phyloP scores from a whole-genome alignment of 1,284 basidiomycete genomes.

The Cutaneotrichosporon mucoides region DNA sequence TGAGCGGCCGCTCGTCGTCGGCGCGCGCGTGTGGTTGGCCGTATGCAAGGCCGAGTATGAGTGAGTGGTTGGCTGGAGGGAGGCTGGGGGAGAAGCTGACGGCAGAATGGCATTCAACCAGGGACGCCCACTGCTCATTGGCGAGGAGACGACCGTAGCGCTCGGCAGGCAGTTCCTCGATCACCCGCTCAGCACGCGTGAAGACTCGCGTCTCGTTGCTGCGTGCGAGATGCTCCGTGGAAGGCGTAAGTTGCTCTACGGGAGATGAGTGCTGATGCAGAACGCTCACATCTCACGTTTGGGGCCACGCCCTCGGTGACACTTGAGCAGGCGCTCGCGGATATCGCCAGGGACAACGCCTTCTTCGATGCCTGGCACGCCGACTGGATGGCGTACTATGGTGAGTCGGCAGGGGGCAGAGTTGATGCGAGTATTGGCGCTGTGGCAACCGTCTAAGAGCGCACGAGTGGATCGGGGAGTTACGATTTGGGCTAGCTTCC shows the following conservation, averaged over 20 bases:
- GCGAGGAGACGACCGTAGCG: conserved; percentile 76
- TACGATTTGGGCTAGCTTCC: too few relatives aligned
- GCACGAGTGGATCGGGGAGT: too few relatives aligned
- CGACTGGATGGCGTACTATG: conserved; percentile 42
- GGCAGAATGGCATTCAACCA: conserved; percentile 46
- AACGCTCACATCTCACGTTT: conserved; percentile 9
- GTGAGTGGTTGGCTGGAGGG: conserved; percentile 5
- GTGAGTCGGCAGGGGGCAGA: background rate
- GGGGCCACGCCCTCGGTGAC: background rate
- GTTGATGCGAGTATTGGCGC: too few relatives aligned
- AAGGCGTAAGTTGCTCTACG: conserved; percentile 13
- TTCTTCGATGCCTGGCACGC: conserved; percentile 38
- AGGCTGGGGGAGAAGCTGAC: background rate
- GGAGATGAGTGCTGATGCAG: background rate
- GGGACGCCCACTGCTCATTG: conserved; percentile 81
- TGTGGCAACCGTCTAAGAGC: too few relatives aligned
- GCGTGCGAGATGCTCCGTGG: conserved; percentile 53
- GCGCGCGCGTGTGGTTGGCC: conserved; percentile 78
- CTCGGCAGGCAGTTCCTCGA: conserved; percentile 65
- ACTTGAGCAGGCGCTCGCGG: background rate
- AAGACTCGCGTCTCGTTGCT: conserved; percentile 84
- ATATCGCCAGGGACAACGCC: conserved; percentile 32
- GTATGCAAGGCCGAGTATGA: conserved; percentile 73
- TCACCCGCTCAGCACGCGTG: conserved; percentile 81
- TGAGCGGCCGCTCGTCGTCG: conserved; percentile 70